Conservation (phyloP, 106 monocot species). For the Dendrobium catenatum region DNA sequence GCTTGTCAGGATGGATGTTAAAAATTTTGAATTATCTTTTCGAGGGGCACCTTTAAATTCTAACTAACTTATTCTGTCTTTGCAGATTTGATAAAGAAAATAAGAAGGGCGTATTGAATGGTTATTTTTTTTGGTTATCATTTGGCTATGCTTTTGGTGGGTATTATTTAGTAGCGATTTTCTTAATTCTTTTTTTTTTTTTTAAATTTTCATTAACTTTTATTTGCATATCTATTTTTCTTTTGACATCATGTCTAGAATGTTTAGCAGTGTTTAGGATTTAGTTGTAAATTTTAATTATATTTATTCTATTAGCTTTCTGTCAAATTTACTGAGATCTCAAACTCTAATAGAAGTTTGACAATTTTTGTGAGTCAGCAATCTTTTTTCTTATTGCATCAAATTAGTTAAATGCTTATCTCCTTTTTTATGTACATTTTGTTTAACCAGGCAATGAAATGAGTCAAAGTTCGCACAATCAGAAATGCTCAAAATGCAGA, state of each 20-base stretch:
- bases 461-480: too few relatives aligned
- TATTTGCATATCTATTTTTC: neutral
- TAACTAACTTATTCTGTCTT: neutral
- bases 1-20: neutral
- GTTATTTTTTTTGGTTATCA: conserved; percentile 4
- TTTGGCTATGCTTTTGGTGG: conserved; percentile 12
- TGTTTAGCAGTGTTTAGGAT: neutral
- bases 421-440: too few relatives aligned
- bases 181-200: neutral
- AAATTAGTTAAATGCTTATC: neutral
- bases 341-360: neutral
- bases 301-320: neutral
- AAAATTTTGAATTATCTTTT: neutral
- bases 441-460: too few relatives aligned
- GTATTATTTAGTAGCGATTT: neutral
- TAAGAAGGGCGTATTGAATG: conserved; percentile 1
- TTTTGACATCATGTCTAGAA: neutral
- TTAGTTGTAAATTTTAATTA: neutral
- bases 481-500: too few relatives aligned
- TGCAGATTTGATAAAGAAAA: conserved; percentile 7
- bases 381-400: neutral
- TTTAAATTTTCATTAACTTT: too few relatives aligned
- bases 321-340: neutral
- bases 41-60: neutral
- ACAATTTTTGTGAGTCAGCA: neutral